phyloP scores from a whole-genome alignment of 441 rosid genomes.

The Manihot esculenta region DNA sequence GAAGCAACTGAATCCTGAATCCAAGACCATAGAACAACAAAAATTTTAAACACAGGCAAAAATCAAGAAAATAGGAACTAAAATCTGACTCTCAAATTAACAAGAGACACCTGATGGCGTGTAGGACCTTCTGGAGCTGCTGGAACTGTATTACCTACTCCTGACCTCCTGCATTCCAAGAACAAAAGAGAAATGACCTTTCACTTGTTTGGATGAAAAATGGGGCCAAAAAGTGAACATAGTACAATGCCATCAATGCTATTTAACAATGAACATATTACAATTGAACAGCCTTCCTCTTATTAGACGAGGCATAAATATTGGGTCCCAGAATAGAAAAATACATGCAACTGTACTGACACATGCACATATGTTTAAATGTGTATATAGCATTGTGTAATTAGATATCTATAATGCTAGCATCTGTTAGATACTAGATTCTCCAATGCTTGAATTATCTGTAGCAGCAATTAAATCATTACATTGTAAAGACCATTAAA shows the following conservation, averaged over 20 bases:
- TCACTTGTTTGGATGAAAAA: constrained; percentile 1
- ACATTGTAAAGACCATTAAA: background rate
- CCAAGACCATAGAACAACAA: constrained; percentile 18
- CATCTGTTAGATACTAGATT: constrained; percentile 4
- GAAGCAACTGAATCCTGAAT: constrained; percentile 49
- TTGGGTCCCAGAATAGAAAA: background rate
- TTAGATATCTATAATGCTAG: background rate
- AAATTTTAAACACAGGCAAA: constrained; percentile 9
- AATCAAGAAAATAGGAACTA: constrained; percentile 1
- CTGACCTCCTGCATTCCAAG: constrained; percentile 42
- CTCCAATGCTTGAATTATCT: background rate
- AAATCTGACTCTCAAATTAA: constrained; percentile 8
- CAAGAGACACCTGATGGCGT: constrained; percentile 46
- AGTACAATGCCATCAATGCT: background rate
- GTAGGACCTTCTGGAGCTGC: constrained; percentile 36
- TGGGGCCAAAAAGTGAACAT: background rate
- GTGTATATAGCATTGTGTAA: background rate
- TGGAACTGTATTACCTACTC: constrained; percentile 31
- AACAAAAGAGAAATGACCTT: constrained; percentile 8
- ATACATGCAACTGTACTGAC: background rate
- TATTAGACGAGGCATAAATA: background rate
- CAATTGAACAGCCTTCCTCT: background rate
- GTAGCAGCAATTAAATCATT: background rate
- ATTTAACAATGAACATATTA: background rate
- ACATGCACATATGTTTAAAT: no score